Conservation (phyloP, 257 asterid genomes). For the Craterostigma plantagineum region DNA sequence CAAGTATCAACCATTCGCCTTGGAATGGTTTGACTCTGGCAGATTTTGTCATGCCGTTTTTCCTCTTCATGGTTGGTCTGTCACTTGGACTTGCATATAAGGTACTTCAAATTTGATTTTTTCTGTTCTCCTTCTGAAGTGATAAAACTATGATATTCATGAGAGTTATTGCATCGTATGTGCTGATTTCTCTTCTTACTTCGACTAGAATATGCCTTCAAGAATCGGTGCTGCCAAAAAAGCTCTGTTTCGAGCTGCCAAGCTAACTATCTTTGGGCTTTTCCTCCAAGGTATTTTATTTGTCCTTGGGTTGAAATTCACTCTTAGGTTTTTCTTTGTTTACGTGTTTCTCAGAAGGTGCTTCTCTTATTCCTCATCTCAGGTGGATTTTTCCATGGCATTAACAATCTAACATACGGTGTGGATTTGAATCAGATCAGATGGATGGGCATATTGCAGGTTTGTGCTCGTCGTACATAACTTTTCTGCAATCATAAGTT, state of each 20-base stretch:
- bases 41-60: slow-evolving; percentile 67
- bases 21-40: slow-evolving; percentile 67
- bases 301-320: neutral
- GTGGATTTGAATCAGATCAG: slow-evolving; percentile 40
- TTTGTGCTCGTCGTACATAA: slow-evolving; percentile 3
- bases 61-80: slow-evolving; percentile 61
- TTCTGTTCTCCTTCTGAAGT: neutral
- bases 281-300: slow-evolving; percentile 42
- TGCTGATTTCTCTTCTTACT: neutral
- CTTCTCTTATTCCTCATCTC: slow-evolving; percentile 7
- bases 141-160: too few relatives aligned
- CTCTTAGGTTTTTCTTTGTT: neutral
- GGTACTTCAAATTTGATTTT: slow-evolving; percentile 10
- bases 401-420: slow-evolving; percentile 37
- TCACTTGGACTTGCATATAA: slow-evolving; percentile 56
- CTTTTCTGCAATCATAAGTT: neutral
- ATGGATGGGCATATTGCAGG: slow-evolving; percentile 68
- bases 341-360: neutral
- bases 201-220: slow-evolving; percentile 25
- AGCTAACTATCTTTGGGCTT: slow-evolving; percentile 37
- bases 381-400: slow-evolving; percentile 54
- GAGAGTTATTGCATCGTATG: too few relatives aligned
- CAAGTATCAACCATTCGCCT: slow-evolving; percentile 57
- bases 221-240: slow-evolving; percentile 30
- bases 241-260: slow-evolving; percentile 26